Evolutionary conservation across 306 rosid species (phyloP).

Genomic region (Sicyos baderoa): DNA sequence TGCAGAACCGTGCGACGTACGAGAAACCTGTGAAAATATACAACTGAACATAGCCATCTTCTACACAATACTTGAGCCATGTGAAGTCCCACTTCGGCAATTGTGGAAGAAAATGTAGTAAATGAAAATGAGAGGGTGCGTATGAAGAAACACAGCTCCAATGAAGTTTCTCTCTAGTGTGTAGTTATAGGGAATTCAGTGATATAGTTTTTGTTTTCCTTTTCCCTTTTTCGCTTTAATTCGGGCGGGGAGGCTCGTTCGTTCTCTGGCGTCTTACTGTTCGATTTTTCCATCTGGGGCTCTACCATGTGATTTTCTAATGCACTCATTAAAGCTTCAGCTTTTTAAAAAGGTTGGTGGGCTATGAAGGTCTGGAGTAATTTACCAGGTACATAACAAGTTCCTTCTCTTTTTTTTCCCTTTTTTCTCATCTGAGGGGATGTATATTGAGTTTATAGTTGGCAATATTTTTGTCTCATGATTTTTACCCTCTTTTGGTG

Average conservation of each 20-base stretch:
- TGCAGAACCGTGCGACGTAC: slow-evolving; percentile 70
- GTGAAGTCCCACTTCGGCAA: slow-evolving; percentile 12
- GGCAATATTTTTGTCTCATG: slow-evolving; percentile 15
- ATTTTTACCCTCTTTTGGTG: slow-evolving; percentile 10
- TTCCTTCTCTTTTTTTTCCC: not conserved
- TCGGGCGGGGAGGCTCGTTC: slow-evolving; percentile 4
- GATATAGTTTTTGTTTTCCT: slow-evolving; percentile 18
- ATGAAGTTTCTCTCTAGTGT: slow-evolving; percentile 11
- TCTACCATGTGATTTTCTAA: slow-evolving; percentile 18
- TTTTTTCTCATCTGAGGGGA: slow-evolving; percentile 12
- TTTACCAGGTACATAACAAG: slow-evolving; percentile 22
- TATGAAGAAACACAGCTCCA: slow-evolving; percentile 20
- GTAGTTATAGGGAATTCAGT: slow-evolving; percentile 17
- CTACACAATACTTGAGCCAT: slow-evolving; percentile 18
- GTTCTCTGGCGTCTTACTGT: slow-evolving; percentile 11
- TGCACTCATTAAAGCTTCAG: slow-evolving; percentile 19
- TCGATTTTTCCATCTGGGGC: slow-evolving; percentile 14
- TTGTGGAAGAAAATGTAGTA: slow-evolving; percentile 20
- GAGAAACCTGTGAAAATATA: slow-evolving; percentile 81
- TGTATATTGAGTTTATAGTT: slow-evolving; percentile 21
- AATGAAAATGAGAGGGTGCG: slow-evolving; percentile 21
- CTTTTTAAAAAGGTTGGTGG: slow-evolving; percentile 17
- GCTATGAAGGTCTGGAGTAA: slow-evolving; percentile 19
- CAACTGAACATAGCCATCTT: slow-evolving; percentile 35
- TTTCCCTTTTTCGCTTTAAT: slow-evolving; percentile 1